These are phyloP conservation scores for Mycosphaerella arachidis DNA, from an alignment of 2,329 filamentous ascomycete genomes.

Conservation along the genomic window DNA sequence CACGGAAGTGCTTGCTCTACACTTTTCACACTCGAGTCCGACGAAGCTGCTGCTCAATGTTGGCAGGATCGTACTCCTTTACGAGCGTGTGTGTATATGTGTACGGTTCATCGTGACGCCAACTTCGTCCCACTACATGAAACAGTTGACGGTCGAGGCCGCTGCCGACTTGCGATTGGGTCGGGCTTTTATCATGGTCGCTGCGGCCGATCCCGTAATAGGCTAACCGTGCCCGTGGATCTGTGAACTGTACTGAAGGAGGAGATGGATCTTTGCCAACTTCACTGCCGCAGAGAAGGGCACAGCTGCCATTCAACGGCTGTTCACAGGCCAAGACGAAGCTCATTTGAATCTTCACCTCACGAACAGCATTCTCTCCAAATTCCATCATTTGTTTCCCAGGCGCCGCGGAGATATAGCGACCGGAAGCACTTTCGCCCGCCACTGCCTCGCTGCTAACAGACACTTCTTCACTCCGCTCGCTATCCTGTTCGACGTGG, in stretches of 20 bases:
- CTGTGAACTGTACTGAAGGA: not conserved
- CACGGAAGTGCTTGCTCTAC: too few relatives aligned
- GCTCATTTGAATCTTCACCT: slow-evolving; percentile 3
- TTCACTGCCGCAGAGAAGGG: not conserved
- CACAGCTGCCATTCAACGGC: not conserved
- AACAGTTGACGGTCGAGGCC: too few relatives aligned
- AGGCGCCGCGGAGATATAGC: slow-evolving; percentile 17
- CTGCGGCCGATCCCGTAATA: not conserved
- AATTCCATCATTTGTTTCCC: slow-evolving; percentile 13
- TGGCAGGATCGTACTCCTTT: too few relatives aligned
- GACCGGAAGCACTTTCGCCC: not conserved
- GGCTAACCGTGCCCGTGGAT: not conserved
- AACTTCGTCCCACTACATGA: too few relatives aligned
- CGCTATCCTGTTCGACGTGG: not conserved
- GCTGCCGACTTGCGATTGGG: too few relatives aligned
- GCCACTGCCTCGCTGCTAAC: not conserved
- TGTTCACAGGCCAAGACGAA: slow-evolving; percentile 14
- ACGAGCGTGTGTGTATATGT: too few relatives aligned
- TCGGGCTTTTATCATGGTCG: too few relatives aligned
- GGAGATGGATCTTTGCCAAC: not conserved
- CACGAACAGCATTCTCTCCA: slow-evolving; percentile 1
- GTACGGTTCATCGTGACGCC: too few relatives aligned
- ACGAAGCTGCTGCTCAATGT: too few relatives aligned
- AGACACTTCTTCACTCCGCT: not conserved
- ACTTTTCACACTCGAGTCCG: too few relatives aligned